Base-by-base conservation (phyloP, 192 early-diverging fungal genomes). In the Coemansia sp. region DNA sequence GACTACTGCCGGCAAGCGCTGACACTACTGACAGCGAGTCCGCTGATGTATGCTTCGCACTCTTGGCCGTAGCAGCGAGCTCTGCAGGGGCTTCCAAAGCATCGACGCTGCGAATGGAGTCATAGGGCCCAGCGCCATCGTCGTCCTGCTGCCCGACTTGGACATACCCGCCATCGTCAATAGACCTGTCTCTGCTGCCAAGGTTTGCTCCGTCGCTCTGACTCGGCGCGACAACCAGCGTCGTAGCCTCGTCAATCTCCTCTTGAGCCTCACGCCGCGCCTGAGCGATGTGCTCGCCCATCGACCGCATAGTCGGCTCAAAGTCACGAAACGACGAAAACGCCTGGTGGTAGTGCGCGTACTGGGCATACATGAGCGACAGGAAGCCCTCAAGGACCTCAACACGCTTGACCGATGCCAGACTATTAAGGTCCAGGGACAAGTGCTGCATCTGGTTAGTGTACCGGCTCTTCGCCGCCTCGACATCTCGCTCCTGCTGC, bases 361-460 rank as follows among this genome's bases (percentile, higher is more conserved):
- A 92, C 47, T 92, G 89, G 22, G 92, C 92, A 75, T 93, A 95
- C 86, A 94, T 91, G 39, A 92, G 89, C 13, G 93, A 79, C 72
- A 79, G 38, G 47, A 78, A 82, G 63, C 73, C 68, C 43, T 80
- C 78, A 12, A 78, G 60, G 15, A 94, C 86, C 68, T 95, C 94
- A 27, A 91, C 88, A 57, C 88, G 89, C 70, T 91, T 88, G 61
- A 90, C 90, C 29, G 91, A 88, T n/a, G 91, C 88, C 62, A 94
- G 74, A 29, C 88, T 86, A 69, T 93, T 93, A 34, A 94, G 68
- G 57, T 90, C 92, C 27, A 90, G 69, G 20, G 89, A 87, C 64
- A 93, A 89, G 38, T 87, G 86, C 64, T 84, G 82, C 73, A 74
- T 88, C 87, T 70, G 86, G 75, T 40, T 72, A 20, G 76, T 90